Evolutionary conservation across 805 yeast genomes (phyloP).

Genomic region (Saccharomycopsis capsularis): DNA sequence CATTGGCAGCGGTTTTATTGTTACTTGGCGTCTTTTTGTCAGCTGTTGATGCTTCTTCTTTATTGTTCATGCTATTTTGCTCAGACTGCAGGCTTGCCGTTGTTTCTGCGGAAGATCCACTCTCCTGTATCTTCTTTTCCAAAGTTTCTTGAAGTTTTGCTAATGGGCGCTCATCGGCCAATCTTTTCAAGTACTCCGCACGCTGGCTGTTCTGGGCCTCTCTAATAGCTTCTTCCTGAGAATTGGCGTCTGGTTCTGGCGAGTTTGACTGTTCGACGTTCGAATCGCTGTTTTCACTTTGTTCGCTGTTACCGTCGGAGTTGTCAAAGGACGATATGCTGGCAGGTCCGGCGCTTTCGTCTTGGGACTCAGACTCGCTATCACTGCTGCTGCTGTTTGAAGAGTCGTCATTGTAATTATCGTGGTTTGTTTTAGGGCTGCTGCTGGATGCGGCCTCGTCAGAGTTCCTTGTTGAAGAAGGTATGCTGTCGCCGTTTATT

Average conservation of each 20-base stretch:
- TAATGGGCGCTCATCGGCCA: constrained; percentile 74
- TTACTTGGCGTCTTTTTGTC: background rate
- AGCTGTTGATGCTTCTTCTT: background rate
- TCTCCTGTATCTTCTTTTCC: constrained; percentile 33
- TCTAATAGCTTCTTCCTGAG: constrained; percentile 9
- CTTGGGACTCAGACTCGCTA: constrained; percentile 28
- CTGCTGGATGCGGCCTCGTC: background rate
- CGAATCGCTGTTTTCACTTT: constrained; percentile 14
- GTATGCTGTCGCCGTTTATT: background rate
- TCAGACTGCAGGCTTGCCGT: no score
- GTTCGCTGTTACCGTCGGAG: constrained; percentile 15
- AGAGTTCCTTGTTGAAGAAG: no score
- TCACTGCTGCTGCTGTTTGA: constrained; percentile 29
- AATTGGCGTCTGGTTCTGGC: constrained; percentile 20
- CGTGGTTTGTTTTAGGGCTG: background rate
- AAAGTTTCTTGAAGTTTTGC: constrained; percentile 75
- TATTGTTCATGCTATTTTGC: no score
- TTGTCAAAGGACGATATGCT: background rate
- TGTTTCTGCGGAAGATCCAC: background rate
- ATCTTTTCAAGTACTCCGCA: constrained; percentile 56
- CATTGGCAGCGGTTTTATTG: constrained; percentile 27
- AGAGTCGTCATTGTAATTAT: constrained; percentile 6
- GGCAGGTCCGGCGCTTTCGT: no score
- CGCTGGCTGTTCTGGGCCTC: constrained; percentile 31
- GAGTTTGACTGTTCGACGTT: background rate